Percentiles rank a stretch among this genome's conserved stretches.
Evolutionary conservation across 1,284 basidiomycete species (phyloP).

Genomic region (Leccinum fuscescens): DNA sequence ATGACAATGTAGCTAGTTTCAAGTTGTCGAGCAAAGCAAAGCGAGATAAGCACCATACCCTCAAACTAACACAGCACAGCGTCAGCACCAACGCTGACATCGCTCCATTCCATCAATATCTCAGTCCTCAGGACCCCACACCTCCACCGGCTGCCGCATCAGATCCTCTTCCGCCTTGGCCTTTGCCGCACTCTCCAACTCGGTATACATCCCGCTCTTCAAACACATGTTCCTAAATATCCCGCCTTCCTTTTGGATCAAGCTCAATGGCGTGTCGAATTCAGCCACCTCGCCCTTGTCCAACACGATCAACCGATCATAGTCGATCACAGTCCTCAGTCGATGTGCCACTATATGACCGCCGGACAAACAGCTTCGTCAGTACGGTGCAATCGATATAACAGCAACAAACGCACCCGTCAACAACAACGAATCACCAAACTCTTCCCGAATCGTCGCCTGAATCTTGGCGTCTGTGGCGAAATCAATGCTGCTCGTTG

Average conservation of each 20-base stretch:
- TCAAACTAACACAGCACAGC: not conserved
- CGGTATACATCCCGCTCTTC: slow-evolving; percentile 74
- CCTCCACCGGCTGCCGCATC: not conserved
- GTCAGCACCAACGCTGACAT: not conserved
- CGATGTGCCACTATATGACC: slow-evolving; percentile 46
- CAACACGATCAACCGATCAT: slow-evolving; percentile 68
- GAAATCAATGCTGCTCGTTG: slow-evolving; percentile 61
- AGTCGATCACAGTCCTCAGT: slow-evolving; percentile 56
- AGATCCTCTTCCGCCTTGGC: slow-evolving; percentile 39
- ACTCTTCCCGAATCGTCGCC: slow-evolving; percentile 64
- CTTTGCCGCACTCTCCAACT: slow-evolving; percentile 62
- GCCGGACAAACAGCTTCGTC: not conserved
- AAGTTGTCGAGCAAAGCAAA: not conserved
- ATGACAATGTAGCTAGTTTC: not conserved
- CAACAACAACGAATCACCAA: slow-evolving; percentile 47
- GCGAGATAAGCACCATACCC: not conserved
- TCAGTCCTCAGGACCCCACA: not conserved
- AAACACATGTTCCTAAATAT: slow-evolving; percentile 80
- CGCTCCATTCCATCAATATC: not conserved
- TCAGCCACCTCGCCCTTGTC: slow-evolving; percentile 66
- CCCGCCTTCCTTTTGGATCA: slow-evolving; percentile 72
- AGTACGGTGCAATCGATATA: not conserved
- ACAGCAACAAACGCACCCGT: slow-evolving; percentile 36
- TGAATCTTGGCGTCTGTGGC: slow-evolving; percentile 65
- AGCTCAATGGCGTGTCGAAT: slow-evolving; percentile 78